Base-by-base conservation (phyloP, 2,329 filamentous ascomycete species). In the Epichloe bromicola region DNA sequence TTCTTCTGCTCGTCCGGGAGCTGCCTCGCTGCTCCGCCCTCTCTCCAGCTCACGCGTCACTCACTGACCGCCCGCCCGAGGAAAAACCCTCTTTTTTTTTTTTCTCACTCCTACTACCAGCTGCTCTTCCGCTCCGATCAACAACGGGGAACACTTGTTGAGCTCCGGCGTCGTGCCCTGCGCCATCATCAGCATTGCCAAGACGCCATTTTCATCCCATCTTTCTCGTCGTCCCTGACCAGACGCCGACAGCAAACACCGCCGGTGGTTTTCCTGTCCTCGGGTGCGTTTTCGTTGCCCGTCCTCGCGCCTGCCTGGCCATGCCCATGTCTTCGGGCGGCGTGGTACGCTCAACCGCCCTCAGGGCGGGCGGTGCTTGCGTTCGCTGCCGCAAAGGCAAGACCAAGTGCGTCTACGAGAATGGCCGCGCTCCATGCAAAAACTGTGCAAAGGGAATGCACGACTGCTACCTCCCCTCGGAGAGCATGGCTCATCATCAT, bases 391-490 rank as follows among this genome's bases (percentile, higher is more conserved):
- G 78, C 63, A 81, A 80, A 62, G 78, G 78, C 67, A 81, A 81
- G 65, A 81, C 78, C 49, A 80, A 80, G 60, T 81, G 78, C 55
- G 77, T 80, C 59, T 81, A 81, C 67, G 78, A 80, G 55, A 80
- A 78, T 58, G 77, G 76, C 48, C 71, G 76, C 61, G 74, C 76
- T n/a, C 78, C 78, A 12, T 81, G 78, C 69, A 78, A 78, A 62
- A 81, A 81, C 65, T 81, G 78, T 65, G 75, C 76, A 46, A 81
- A 81, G 65, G 78, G 78, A 53, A 75, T 80, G 74, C 78, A 81
- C 63, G 76, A 80, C 51, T 81, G 78, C 67, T 81, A 80, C 62
- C 67, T 81, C 19, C 78, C 78, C 39, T 80, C 76, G 33, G 78
- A 80, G 66, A 77, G 72, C 54, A 74, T 78, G 70, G 73, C 74